Percentiles rank a stretch among this genome's conserved stretches.
Conservation (phyloP, 176 grass and related monocot species). For the maize (Zea mays) region DNA sequence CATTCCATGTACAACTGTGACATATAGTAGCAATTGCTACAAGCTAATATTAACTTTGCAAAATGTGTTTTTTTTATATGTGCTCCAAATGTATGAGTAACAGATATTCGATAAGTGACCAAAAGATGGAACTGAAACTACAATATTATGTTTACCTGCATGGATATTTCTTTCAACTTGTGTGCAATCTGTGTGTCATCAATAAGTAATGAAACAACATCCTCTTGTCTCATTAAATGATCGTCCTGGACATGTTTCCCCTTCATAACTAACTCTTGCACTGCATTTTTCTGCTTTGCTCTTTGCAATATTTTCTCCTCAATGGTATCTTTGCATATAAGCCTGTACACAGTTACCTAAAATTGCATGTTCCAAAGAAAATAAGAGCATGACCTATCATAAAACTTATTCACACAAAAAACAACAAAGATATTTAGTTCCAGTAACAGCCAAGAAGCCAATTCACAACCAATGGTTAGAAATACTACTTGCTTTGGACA, state of each 20-base stretch:
- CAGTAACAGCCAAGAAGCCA: not conserved
- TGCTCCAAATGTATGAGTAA: not conserved
- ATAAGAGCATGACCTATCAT: constrained; percentile 30
- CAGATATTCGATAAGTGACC: constrained; percentile 13
- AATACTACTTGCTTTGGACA: not conserved
- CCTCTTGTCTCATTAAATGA: constrained; percentile 93
- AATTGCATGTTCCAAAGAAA: constrained; percentile 42
- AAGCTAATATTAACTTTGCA: not conserved
- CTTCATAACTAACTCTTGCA: constrained; percentile 98
- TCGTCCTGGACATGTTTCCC: constrained; percentile 90
- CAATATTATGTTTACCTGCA: constrained; percentile 59
- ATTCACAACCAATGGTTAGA: not conserved
- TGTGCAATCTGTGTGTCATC: constrained; percentile 88
- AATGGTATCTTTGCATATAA: constrained; percentile 98
- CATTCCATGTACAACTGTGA: not conserved
- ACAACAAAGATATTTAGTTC: not conserved
- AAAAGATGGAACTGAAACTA: constrained; percentile 30
- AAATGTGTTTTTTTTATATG: not conserved
- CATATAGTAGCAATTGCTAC: not conserved
- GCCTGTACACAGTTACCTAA: constrained; percentile 96
- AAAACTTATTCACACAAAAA: constrained; percentile 10
- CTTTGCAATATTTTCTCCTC: constrained; percentile 99
- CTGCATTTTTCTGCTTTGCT: constrained; percentile 96
- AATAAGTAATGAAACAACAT: constrained; percentile 95
- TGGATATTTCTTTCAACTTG: constrained; percentile 92